Conservation (phyloP, 345 rosid species). For the Melaleuca quinquenervia region DNA sequence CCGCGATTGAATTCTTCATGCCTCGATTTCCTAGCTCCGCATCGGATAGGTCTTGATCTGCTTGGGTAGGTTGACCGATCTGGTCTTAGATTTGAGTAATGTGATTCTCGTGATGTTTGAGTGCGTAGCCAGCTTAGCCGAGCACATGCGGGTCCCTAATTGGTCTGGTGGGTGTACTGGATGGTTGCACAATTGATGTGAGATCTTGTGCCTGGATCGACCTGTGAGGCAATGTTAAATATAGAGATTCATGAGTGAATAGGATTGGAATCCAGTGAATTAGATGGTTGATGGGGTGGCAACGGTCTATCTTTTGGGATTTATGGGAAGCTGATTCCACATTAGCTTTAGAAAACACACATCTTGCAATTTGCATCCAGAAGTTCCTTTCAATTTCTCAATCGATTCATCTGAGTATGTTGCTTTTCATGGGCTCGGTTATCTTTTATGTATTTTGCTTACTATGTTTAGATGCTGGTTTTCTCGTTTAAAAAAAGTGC, state of each 20-base stretch:
- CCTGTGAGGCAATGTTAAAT: neutral
- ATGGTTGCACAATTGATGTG: neutral
- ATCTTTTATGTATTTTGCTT: neutral
- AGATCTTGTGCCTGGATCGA: neutral
- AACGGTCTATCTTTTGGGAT: neutral
- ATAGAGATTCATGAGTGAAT: too few relatives aligned
- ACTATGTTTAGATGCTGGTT: neutral
- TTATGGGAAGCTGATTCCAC: neutral
- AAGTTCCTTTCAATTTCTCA: neutral
- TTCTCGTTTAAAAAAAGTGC: neutral
- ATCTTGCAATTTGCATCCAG: neutral
- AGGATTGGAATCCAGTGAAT: neutral
- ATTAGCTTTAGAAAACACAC: neutral
- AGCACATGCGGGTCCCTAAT: neutral
- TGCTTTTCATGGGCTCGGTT: neutral
- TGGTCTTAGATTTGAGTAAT: neutral
- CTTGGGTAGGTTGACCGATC: neutral
- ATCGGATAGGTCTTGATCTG: neutral
- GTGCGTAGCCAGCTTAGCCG: neutral
- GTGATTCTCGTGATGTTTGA: neutral
- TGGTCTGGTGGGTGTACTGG: neutral
- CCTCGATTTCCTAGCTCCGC: neutral
- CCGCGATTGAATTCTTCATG: neutral
- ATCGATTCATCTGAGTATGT: neutral
- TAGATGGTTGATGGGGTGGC: neutral